A percentile compares a stretch with the other conserved stretches of the same genome.
Evolutionary conservation across 1,284 basidiomycete genomes (phyloP).

Genomic region (Clitocybe nebularis): DNA sequence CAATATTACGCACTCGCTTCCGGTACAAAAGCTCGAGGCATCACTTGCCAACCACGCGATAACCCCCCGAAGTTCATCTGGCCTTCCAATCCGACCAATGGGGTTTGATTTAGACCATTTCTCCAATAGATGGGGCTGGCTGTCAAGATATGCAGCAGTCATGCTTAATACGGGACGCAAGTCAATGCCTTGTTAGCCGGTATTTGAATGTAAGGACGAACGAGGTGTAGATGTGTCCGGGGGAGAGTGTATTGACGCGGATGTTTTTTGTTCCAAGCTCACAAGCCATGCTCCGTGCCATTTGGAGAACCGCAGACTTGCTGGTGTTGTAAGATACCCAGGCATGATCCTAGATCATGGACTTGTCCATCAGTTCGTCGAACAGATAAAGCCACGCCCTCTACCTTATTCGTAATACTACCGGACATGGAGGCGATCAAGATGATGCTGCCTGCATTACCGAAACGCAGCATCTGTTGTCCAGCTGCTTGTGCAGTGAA

Average conservation of each 20-base stretch:
- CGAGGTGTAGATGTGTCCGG: conserved; percentile 74
- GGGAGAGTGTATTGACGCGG: conserved; percentile 73
- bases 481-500: conserved; percentile 80
- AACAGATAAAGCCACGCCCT: conserved; percentile 13
- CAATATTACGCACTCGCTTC: conserved; percentile 59
- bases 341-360: conserved; percentile 51
- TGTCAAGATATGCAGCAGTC: conserved; percentile 75
- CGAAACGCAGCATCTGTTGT: conserved; percentile 68
- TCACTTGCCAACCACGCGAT: conserved; percentile 78
- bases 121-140: conserved; percentile 60
- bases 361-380: conserved; percentile 16
- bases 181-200: conserved; percentile 1
- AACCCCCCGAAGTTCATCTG: conserved; percentile 78
- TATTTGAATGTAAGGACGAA: conserved; percentile 27
- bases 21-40: conserved; percentile 73
- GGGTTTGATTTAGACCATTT: conserved; percentile 79
- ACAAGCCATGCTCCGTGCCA: conserved; percentile 81
- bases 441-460: conserved; percentile 75
- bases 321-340: conserved; percentile 81
- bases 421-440: conserved; percentile 87
- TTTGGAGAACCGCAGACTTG: conserved; percentile 80
- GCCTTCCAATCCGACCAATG: conserved; percentile 68
- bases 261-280: conserved; percentile 73
- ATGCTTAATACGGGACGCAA: conserved; percentile 41
- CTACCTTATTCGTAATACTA: conserved; percentile 75